A percentile compares a stretch with the other conserved stretches of the same genome.
Conservation (phyloP, 495 filamentous ascomycete genomes). For the Penicillium maclennaniae region DNA sequence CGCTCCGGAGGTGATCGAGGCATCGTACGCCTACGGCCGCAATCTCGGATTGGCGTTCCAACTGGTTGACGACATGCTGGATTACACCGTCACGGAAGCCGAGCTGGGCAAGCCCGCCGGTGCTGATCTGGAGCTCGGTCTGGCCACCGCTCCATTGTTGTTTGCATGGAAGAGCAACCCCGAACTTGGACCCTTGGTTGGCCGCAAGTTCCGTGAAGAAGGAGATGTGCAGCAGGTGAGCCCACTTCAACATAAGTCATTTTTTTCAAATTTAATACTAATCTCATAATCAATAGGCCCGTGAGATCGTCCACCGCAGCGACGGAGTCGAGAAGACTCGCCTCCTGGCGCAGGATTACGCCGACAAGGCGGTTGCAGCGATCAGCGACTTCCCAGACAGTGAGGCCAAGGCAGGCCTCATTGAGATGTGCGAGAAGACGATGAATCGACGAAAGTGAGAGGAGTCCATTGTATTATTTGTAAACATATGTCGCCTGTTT, state of each 20-base stretch:
- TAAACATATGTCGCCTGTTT: slow-evolving; percentile 22
- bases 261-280: neutral
- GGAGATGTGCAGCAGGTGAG: slow-evolving; percentile 81
- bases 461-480: slow-evolving; percentile 12
- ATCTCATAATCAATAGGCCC: slow-evolving; percentile 54
- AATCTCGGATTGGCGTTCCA: slow-evolving; percentile 95
- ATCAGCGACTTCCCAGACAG: slow-evolving; percentile 81
- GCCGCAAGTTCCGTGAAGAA: slow-evolving; percentile 77
- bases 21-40: slow-evolving; percentile 85
- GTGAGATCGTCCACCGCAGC: slow-evolving; percentile 75
- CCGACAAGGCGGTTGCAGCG: slow-evolving; percentile 78
- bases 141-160: slow-evolving; percentile 91
- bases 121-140: slow-evolving; percentile 86
- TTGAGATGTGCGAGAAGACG: slow-evolving; percentile 91
- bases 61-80: slow-evolving; percentile 97
- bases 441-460: slow-evolving; percentile 77
- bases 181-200: slow-evolving; percentile 83
- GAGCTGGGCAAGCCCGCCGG: slow-evolving; percentile 94
- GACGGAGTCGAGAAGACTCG: slow-evolving; percentile 88
- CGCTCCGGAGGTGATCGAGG: slow-evolving; percentile 75
- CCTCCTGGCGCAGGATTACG: slow-evolving; percentile 83
- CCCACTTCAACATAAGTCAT: slow-evolving; percentile 7
- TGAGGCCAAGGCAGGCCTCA: slow-evolving; percentile 84
- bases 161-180: slow-evolving; percentile 93
- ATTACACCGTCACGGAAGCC: slow-evolving; percentile 80